Percentiles rank a stretch among this genome's conserved stretches.
phyloP scores from a whole-genome alignment of 2,329 filamentous ascomycete species.

The Metarhizium humberi region DNA sequence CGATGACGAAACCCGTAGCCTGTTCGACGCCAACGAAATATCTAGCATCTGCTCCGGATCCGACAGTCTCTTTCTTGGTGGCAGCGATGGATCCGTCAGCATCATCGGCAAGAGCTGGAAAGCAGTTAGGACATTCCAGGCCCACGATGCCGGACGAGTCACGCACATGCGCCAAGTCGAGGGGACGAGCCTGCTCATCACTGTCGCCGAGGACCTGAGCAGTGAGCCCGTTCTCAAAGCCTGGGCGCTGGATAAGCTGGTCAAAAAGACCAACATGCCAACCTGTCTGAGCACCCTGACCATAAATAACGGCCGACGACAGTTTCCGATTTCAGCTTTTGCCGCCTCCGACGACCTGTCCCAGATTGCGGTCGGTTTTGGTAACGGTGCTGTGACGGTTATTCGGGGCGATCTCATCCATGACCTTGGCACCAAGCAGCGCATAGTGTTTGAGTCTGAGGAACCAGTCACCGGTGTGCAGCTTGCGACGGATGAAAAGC shows the following conservation, averaged over 20 bases:
- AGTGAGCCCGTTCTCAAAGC: conserved; percentile 87
- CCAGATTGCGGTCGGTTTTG: conserved; percentile 91
- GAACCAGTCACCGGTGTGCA: conserved; percentile 92
- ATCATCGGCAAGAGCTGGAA: conserved; percentile 86
- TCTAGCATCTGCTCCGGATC: conserved; percentile 79
- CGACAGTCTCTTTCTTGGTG: conserved; percentile 82
- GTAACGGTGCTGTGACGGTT: conserved; percentile 87
- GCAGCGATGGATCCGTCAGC: conserved; percentile 74
- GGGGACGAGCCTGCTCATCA: conserved; percentile 77
- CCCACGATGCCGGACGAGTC: conserved; percentile 70
- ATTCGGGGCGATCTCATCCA: conserved; percentile 92
- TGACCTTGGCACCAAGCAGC: conserved; percentile 86
- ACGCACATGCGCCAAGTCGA: conserved; percentile 90
- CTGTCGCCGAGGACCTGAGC: conserved; percentile 77
- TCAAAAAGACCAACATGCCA: conserved; percentile 87
- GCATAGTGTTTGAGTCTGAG: conserved; percentile 92
- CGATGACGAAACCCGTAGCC: conserved; percentile 67
- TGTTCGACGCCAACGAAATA: conserved; percentile 76
- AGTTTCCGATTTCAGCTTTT: conserved; percentile 91
- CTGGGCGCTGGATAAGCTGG: conserved; percentile 90
- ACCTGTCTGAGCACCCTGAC: conserved; percentile 78
- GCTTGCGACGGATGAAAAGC: conserved; percentile 49
- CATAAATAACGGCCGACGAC: conserved; percentile 83
- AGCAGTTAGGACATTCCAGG: conserved; percentile 75
- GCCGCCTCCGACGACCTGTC: conserved; percentile 78